phyloP scores from a whole-genome alignment of 2,329 filamentous ascomycete species.

The Sclerotinia borealis region DNA sequence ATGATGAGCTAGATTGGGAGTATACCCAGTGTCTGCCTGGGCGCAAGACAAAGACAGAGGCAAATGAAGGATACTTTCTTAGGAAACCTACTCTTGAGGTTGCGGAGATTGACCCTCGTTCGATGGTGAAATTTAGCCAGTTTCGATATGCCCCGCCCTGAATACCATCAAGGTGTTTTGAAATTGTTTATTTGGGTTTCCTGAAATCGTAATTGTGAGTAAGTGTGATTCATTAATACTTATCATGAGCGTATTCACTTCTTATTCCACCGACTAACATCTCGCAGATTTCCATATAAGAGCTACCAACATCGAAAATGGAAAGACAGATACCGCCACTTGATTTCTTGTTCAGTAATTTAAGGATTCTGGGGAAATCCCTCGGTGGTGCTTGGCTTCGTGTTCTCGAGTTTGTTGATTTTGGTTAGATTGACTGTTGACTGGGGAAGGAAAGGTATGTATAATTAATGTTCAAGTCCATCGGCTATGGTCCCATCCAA shows the following conservation, averaged over 20 bases:
- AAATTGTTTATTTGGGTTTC: background rate
- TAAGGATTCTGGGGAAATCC: background rate
- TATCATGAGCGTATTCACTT: background rate
- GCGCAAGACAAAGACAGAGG: too few relatives aligned
- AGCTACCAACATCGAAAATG: background rate
- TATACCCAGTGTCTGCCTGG: too few relatives aligned
- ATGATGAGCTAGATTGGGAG: too few relatives aligned
- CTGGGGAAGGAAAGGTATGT: background rate
- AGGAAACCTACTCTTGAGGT: too few relatives aligned
- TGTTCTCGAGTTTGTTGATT: background rate
- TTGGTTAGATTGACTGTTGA: background rate
- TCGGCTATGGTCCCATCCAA: background rate
- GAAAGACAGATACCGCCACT: background rate
- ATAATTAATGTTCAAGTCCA: background rate
- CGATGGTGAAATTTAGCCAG: too few relatives aligned
- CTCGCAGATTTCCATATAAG: too few relatives aligned
- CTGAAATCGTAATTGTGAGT: background rate
- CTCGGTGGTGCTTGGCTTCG: background rate
- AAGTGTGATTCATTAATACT: background rate
- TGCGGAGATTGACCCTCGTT: too few relatives aligned
- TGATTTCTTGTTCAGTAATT: background rate
- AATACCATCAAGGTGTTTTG: background rate
- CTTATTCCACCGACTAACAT: background rate
- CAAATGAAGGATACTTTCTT: too few relatives aligned
- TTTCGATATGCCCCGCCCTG: background rate